Conservation (phyloP, 805 yeast species). For the Teunomyces stri region DNA sequence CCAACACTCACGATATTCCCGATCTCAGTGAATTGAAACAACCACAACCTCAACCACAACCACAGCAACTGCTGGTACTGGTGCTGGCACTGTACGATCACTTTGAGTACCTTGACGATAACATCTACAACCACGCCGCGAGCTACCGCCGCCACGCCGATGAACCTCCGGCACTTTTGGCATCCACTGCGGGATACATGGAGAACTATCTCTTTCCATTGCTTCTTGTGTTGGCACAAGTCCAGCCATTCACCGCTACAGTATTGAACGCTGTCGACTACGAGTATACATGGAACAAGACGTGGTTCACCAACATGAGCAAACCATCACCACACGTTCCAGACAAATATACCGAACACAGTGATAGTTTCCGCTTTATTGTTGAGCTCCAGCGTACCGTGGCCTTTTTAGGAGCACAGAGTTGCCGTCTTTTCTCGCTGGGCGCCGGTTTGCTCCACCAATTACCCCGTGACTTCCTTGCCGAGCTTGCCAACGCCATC, state of each 20-base stretch:
- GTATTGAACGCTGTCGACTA: conserved; percentile 11
- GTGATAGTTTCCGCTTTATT: conserved; percentile 12
- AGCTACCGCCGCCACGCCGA: conserved; percentile 28
- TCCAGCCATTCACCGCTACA: conserved; percentile 16
- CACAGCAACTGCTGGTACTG: not conserved
- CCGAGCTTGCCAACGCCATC: conserved; percentile 14
- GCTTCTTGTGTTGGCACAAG: conserved; percentile 25
- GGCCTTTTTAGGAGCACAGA: conserved; percentile 16
- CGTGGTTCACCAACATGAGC: conserved; percentile 17
- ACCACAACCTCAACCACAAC: conserved; percentile 2
- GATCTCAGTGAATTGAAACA: conserved; percentile 10
- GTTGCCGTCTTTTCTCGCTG: conserved; percentile 21
- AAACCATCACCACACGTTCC: conserved; percentile 8
- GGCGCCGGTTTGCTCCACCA: conserved; percentile 15
- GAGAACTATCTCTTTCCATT: conserved; percentile 31
- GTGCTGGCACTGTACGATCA: not conserved
- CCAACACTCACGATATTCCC: conserved; percentile 34
- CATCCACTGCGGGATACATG: conserved; percentile 11
- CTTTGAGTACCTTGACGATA: conserved; percentile 10
- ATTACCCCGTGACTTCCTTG: conserved; percentile 19
- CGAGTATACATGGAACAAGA: conserved; percentile 14
- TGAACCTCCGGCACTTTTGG: conserved; percentile 18
- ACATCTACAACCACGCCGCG: conserved; percentile 28
- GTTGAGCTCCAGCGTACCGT: conserved; percentile 24
- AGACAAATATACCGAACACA: not conserved